A percentile compares a stretch with the other conserved stretches of the same genome.
phyloP scores from a whole-genome alignment of 192 early-diverging fungal species.

The Diversispora eburnea region DNA sequence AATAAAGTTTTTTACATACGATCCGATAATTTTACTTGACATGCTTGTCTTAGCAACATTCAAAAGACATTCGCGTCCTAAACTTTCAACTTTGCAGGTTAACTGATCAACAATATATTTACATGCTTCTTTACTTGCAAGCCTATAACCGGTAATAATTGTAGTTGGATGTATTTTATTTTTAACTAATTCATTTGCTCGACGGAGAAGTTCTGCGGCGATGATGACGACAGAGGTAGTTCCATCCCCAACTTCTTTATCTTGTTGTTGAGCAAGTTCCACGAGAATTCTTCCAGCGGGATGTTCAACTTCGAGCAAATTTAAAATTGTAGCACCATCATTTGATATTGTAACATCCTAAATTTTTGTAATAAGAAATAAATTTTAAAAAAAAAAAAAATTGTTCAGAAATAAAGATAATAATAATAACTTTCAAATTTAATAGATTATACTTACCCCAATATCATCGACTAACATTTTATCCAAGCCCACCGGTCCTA shows the following conservation, averaged over 20 bases:
- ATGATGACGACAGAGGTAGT: constrained; percentile 99
- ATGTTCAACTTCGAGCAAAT: constrained; percentile 97
- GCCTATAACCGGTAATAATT: constrained; percentile 95
- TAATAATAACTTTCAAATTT: neutral
- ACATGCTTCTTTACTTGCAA: constrained; percentile 96
- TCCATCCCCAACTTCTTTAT: constrained; percentile 99
- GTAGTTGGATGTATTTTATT: constrained; percentile 99
- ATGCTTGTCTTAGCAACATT: constrained; percentile 98
- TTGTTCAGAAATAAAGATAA: too few species aligned
- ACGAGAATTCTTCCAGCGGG: constrained; percentile 95
- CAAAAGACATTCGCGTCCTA: constrained; percentile 88
- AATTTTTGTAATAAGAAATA: neutral
- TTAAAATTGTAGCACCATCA: constrained; percentile 98
- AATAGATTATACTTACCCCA: constrained; percentile 63
- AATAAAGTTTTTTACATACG: constrained; percentile 49
- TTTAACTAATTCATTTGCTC: constrained; percentile 97
- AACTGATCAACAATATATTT: constrained; percentile 97
- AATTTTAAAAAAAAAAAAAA: too few species aligned
- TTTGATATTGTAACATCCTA: constrained; percentile 99
- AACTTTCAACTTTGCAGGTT: constrained; percentile 89
- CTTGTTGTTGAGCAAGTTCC: constrained; percentile 98
- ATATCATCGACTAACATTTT: constrained; percentile 99
- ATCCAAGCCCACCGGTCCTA: constrained; percentile 98
- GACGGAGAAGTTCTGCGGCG: constrained; percentile 91
- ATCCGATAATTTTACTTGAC: constrained; percentile 96